Conservation (phyloP, 768 basidiomycete genomes). For the Steccherinum ochraceum region DNA sequence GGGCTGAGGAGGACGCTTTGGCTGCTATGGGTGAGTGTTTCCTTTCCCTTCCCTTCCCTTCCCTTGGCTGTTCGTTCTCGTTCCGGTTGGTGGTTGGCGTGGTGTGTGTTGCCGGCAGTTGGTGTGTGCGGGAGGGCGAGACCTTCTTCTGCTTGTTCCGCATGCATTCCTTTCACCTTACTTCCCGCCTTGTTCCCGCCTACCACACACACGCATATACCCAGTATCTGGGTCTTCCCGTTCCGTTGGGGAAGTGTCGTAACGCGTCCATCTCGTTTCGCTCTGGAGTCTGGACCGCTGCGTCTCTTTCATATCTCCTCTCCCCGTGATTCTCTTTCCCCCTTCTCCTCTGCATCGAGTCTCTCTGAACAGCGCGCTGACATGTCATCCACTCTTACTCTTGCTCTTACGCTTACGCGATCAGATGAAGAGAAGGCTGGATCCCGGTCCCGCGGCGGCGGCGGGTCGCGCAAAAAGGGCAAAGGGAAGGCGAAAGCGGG, state of each 20-base stretch:
- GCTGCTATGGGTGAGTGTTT: constrained; percentile 15
- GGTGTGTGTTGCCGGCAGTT: constrained; percentile 4
- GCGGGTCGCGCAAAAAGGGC: constrained; percentile 21
- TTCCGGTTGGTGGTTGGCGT: no score
- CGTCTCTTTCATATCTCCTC: no score
- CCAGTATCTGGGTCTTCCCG: no score
- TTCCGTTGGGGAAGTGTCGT: no score
- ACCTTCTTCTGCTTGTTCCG: no score
- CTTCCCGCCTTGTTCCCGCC: no score
- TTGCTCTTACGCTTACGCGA: no score
- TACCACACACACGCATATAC: no score
- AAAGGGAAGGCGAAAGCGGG: constrained; percentile 18
- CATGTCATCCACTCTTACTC: background rate
- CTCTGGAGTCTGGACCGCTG: no score
- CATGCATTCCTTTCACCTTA: no score
- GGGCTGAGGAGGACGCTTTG: constrained; percentile 59
- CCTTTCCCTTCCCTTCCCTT: background rate
- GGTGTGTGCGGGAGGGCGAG: constrained; percentile 2
- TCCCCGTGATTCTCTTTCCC: no score
- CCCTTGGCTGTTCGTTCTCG: no score
- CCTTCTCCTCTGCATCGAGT: constrained; percentile 13
- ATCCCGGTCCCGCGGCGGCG: background rate
- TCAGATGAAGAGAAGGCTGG: constrained; percentile 26
- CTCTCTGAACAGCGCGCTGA: background rate
- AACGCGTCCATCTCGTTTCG: background rate